Percentiles rank a stretch among this genome's conserved stretches.
Evolutionary conservation across 768 basidiomycete genomes (phyloP).

Genomic region (Rhodocollybia butyracea): DNA sequence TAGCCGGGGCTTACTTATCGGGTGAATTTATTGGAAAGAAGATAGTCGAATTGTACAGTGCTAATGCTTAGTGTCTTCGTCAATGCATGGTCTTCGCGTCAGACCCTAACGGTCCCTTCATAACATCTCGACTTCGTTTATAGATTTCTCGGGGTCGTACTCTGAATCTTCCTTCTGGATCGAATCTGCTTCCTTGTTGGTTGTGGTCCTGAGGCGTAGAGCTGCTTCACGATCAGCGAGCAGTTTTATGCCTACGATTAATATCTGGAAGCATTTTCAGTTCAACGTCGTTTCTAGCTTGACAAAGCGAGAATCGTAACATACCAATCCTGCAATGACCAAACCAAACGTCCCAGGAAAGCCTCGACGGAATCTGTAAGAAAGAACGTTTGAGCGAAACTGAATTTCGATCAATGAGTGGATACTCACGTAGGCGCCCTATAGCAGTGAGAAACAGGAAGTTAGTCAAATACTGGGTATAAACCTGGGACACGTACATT

Average conservation of each 20-base stretch:
- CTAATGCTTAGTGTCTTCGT: neutral
- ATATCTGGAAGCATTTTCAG: slow-evolving; percentile 6
- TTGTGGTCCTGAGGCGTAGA: neutral
- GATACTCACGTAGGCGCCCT: slow-evolving; percentile 13
- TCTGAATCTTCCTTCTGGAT: neutral
- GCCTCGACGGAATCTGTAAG: slow-evolving; percentile 15
- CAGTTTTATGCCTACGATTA: slow-evolving; percentile 19
- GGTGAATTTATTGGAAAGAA: slow-evolving; percentile 13
- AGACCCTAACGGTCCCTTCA: too few relatives aligned
- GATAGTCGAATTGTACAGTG: neutral
- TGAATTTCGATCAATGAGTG: neutral
- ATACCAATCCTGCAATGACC: slow-evolving; percentile 21
- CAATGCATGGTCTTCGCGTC: too few relatives aligned
- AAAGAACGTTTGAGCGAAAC: neutral
- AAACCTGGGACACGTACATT: slow-evolving; percentile 8
- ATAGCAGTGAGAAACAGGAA: slow-evolving; percentile 11
- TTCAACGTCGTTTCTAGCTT: neutral
- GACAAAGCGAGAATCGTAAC: neutral
- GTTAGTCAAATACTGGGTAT: neutral
- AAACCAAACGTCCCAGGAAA: slow-evolving; percentile 24
- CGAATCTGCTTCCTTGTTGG: neutral
- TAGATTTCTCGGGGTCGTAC: too few relatives aligned
- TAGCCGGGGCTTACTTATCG: slow-evolving; percentile 16
- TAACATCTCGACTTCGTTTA: too few relatives aligned
- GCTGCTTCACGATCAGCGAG: slow-evolving; percentile 18